Evolutionary conservation across 164 flowering plant genomes (phyloP).

Genomic region (Magnolia changhungtana): DNA sequence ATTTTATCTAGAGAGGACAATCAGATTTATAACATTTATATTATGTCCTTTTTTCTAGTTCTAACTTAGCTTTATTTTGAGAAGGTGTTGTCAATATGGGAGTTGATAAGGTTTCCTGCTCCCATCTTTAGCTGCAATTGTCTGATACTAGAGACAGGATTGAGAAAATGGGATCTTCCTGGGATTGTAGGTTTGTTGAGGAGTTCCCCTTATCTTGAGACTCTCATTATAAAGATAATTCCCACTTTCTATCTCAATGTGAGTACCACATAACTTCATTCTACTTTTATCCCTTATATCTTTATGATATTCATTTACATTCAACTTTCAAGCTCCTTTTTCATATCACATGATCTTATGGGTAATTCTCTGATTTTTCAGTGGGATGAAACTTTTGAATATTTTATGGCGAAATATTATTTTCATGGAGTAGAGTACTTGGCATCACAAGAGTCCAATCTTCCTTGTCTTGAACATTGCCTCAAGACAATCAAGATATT

Average conservation of each 20-base stretch:
- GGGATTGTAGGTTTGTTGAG: neutral
- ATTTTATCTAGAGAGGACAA: no score
- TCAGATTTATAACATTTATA: no score
- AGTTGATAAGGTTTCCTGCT: neutral
- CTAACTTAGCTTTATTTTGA: neutral
- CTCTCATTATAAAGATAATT: neutral
- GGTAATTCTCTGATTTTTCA: no score
- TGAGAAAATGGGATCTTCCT: neutral
- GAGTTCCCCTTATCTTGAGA: slow-evolving; percentile 1
- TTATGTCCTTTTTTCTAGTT: neutral
- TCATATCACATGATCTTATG: neutral
- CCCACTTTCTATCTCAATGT: neutral
- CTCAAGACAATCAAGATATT: neutral
- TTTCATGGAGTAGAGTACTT: no score
- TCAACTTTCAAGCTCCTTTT: neutral
- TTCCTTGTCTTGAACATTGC: neutral
- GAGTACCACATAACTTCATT: neutral
- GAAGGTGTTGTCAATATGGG: neutral
- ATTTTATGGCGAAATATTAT: no score
- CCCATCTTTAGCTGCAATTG: neutral
- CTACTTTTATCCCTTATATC: neutral
- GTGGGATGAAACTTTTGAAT: no score
- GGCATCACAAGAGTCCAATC: neutral
- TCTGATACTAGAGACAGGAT: slow-evolving; percentile 2
- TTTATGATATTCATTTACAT: neutral